Evolutionary conservation across 768 basidiomycete genomes (phyloP).

Genomic region (Rhizopogon vulgaris): DNA sequence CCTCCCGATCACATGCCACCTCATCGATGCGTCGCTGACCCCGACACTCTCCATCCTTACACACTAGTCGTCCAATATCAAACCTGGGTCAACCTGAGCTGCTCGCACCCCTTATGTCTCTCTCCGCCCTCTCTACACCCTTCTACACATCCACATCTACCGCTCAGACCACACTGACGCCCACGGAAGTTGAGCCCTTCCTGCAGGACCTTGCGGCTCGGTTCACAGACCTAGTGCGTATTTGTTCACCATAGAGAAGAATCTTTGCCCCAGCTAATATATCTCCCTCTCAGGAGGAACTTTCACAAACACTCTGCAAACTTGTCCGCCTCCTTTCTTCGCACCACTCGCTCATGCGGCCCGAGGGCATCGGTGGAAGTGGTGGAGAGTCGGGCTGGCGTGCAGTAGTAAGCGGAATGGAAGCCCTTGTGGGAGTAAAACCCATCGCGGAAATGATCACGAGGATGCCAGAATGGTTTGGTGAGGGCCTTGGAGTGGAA

Average conservation of each 20-base stretch:
- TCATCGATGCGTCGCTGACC: background rate
- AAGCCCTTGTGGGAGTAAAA: slow-evolving; percentile 76
- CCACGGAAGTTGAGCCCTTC: slow-evolving; percentile 72
- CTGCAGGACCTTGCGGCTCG: slow-evolving; percentile 77
- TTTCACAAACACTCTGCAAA: slow-evolving; percentile 74
- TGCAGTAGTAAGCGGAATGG: slow-evolving; percentile 75
- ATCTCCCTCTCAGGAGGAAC: slow-evolving; percentile 49
- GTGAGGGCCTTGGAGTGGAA: slow-evolving; percentile 53
- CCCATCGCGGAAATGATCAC: slow-evolving; percentile 78
- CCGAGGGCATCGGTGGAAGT: slow-evolving; percentile 59
- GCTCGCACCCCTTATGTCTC: slow-evolving; percentile 69
- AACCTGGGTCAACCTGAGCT: slow-evolving; percentile 73
- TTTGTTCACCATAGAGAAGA: background rate
- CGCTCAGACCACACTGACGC: slow-evolving; percentile 45
- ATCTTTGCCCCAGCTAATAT: background rate
- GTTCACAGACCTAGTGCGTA: slow-evolving; percentile 41
- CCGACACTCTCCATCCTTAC: background rate
- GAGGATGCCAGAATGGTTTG: slow-evolving; percentile 69
- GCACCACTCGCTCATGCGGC: slow-evolving; percentile 56
- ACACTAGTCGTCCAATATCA: background rate
- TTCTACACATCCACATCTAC: slow-evolving; percentile 44
- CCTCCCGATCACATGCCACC: background rate
- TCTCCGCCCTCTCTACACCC: slow-evolving; percentile 64
- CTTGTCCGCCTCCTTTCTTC: slow-evolving; percentile 58
- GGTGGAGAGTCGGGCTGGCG: slow-evolving; percentile 78